Conservation (phyloP, 352 stramenopile genomes). For the Phytophthora macrochlamydospora region DNA sequence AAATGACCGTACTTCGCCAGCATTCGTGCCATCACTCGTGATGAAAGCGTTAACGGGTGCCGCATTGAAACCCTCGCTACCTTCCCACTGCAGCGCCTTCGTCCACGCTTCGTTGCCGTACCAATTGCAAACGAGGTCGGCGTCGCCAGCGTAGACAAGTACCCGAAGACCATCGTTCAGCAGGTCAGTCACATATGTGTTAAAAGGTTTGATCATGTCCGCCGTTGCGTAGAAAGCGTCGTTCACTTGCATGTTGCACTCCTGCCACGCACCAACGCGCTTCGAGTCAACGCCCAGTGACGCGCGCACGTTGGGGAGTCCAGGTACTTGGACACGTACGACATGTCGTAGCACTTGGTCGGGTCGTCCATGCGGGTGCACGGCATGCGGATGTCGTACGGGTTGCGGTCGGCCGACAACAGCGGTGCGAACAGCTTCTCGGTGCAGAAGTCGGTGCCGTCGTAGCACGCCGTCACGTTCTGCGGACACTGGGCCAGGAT, state of each 20-base stretch:
- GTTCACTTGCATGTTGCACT: slow-evolving; percentile 93
- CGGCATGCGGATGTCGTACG: slow-evolving; percentile 53
- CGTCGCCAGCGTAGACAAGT: slow-evolving; percentile 96
- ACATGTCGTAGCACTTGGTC: slow-evolving; percentile 55
- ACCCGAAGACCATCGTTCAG: slow-evolving; percentile 74
- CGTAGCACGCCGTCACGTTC: slow-evolving; percentile 38
- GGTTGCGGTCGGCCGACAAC: slow-evolving; percentile 37
- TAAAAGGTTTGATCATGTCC: slow-evolving; percentile 93
- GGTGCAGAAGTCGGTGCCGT: slow-evolving; percentile 55
- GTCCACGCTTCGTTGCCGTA: slow-evolving; percentile 95
- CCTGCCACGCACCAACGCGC: slow-evolving; percentile 67
- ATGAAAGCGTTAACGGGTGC: slow-evolving; percentile 33
- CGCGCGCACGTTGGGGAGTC: slow-evolving; percentile 41
- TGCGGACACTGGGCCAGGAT: slow-evolving; percentile 35
- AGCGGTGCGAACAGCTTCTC: slow-evolving; percentile 54
- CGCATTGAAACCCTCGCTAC: slow-evolving; percentile 81
- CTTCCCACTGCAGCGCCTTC: slow-evolving; percentile 89
- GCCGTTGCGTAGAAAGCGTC: slow-evolving; percentile 67
- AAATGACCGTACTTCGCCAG: slow-evolving; percentile 35
- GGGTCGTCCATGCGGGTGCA: slow-evolving; percentile 32
- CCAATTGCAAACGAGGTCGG: slow-evolving; percentile 95
- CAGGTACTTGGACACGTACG: slow-evolving; percentile 58
- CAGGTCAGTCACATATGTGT: slow-evolving; percentile 81
- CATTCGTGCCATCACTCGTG: slow-evolving; percentile 11
- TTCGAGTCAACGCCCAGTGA: slow-evolving; percentile 15